Conservation (phyloP, 306 rosid genomes). For the Lathyrus sativus region DNA sequence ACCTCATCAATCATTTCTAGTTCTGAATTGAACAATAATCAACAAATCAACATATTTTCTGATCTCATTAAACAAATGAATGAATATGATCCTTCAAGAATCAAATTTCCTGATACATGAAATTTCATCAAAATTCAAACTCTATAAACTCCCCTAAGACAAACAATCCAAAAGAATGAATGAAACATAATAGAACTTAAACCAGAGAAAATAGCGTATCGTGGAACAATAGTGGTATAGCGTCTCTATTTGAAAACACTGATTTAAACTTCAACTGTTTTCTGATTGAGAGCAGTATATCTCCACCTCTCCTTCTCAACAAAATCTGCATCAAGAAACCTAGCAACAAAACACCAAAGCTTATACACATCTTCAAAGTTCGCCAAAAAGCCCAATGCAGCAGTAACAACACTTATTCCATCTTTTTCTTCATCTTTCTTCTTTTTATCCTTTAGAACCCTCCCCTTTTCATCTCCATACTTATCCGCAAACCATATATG, state of each 20-base stretch:
- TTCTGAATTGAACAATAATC: background rate
- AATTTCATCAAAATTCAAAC: conserved; percentile 2
- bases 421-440: conserved; percentile 43
- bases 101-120: conserved; percentile 23
- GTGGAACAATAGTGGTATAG: background rate
- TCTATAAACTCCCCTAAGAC: conserved; percentile 13
- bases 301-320: conserved; percentile 97
- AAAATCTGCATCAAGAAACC: conserved; percentile 89
- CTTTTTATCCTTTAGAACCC: conserved; percentile 51
- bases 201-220: background rate
- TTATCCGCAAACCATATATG: conserved; percentile 78
- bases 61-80: conserved; percentile 33
- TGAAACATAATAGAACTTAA: conserved; percentile 7
- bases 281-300: conserved; percentile 85
- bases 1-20: too few species aligned
- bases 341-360: conserved; percentile 90
- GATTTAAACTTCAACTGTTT: conserved; percentile 63
- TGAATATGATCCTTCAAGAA: conserved; percentile 19
- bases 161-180: conserved; percentile 35
- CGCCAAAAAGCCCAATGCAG: conserved; percentile 80
- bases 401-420: conserved; percentile 81
- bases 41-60: conserved; percentile 24
- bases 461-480: conserved; percentile 64
- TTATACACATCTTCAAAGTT: conserved; percentile 76
- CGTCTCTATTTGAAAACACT: background rate